Base-by-base conservation (phyloP, 371 early-diverging fungal species). In the Mortierella sp. region DNA sequence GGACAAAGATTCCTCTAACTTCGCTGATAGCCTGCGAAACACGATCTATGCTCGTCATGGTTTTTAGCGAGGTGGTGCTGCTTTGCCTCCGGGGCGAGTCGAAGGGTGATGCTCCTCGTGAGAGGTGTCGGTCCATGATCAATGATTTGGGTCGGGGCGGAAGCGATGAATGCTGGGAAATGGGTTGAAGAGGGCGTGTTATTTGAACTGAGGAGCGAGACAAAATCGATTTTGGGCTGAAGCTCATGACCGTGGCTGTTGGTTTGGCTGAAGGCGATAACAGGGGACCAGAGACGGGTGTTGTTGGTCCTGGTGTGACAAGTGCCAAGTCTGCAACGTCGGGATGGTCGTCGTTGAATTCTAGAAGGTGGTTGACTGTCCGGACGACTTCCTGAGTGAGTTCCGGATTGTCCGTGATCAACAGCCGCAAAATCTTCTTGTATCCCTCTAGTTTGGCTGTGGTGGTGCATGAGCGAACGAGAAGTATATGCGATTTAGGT, bases 281-380 rank as follows among this genome's bases (percentile, higher is more conserved):
- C 14, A 44, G 31, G 9, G 80, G 71, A 1, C 44, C 59, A 16
- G 75, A 73, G 24, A 59, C 28, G 13, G 80, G 69, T 11, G 73
- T 54, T 46, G 78, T 78, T 34, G 76, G 40, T 24, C 78, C 77
- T 71, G 82, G 74, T 1, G 79, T 69, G 26, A 79, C 74, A 19
- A 87, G 43, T 0, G 80, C 77, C 50, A 82, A 51, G 37, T 85
- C 81, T 46, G 78, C 59, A 11, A 75, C 73, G 24, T 78, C 76
- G 26, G 79, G 78, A 43, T 80, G 81, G 31, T 78, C 78, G 13
- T 69, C 74, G 14, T 71, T 83, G 55, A 87, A 83, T 50, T 88
- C 88, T 54, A 87, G 55, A 16, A 88, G 77, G 64, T 83, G 82
- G 57, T 88, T 88, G 31, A 88, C 87, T n/a, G 88, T 88, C 50